Conservation (phyloP, 164 flowering plant species). For the Tetracentron sinense region DNA sequence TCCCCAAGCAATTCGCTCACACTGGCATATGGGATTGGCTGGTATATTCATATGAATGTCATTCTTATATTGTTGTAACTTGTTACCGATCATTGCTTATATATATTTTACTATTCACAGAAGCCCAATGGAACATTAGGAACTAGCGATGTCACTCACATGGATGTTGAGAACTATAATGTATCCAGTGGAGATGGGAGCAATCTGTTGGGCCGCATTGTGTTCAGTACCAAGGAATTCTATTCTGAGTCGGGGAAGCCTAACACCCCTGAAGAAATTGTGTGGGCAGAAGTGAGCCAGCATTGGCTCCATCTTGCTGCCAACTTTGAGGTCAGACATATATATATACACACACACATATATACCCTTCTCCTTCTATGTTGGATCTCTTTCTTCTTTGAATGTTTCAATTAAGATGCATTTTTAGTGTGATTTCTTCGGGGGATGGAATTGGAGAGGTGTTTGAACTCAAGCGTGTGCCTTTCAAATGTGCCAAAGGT, state of each 20-base stretch:
- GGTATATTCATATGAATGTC: conserved; percentile 13
- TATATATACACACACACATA: background rate
- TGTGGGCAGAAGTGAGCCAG: conserved; percentile 24
- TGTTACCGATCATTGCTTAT: background rate
- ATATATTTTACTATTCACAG: conserved; percentile 7
- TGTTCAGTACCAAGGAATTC: conserved; percentile 20
- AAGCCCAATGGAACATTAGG: conserved; percentile 18
- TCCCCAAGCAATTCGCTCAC: conserved; percentile 26
- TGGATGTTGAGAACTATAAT: conserved; percentile 28
- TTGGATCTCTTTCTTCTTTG: background rate
- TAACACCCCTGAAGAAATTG: conserved; percentile 4
- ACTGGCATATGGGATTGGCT: conserved; percentile 40
- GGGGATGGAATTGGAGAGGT: conserved; percentile 24
- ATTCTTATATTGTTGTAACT: background rate
- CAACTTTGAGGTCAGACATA: conserved; percentile 24
- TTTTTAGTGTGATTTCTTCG: background rate
- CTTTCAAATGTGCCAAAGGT: conserved; percentile 25
- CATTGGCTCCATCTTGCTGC: conserved; percentile 30
- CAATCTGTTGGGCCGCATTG: conserved; percentile 28
- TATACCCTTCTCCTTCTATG: background rate
- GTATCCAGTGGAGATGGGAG: conserved; percentile 20
- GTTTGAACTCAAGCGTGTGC: conserved; percentile 32
- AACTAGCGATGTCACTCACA: conserved; percentile 8
- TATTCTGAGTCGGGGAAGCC: conserved; percentile 21
- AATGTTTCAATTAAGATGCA: background rate